Evolutionary conservation across 805 yeast species (phyloP).

Genomic region (Torulaspora franciscae): DNA sequence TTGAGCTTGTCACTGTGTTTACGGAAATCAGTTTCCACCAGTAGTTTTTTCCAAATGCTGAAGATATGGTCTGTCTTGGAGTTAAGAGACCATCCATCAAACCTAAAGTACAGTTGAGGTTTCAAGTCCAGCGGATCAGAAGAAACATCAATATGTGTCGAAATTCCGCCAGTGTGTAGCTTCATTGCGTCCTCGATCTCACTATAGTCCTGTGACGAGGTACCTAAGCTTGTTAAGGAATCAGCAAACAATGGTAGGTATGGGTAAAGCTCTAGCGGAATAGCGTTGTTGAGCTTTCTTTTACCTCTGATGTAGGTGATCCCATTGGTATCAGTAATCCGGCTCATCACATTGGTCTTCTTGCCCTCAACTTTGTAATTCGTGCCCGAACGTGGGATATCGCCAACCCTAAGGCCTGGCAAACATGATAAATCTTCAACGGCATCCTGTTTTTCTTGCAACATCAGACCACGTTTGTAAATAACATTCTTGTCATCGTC

Average conservation of each 20-base stretch:
- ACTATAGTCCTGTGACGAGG: conserved; percentile 61
- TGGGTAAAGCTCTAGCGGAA: conserved; percentile 61
- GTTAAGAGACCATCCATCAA: conserved; percentile 67
- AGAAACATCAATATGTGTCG: conserved; percentile 53
- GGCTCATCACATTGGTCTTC: conserved; percentile 37
- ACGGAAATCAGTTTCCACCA: conserved; percentile 60
- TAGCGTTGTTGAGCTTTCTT: conserved; percentile 46
- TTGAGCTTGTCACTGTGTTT: conserved; percentile 61
- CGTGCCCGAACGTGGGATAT: conserved; percentile 60
- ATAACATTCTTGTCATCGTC: conserved; percentile 55
- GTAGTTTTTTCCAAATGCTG: conserved; percentile 63
- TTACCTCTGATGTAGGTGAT: conserved; percentile 70
- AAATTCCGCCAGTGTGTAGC: conserved; percentile 77
- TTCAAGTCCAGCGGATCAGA: conserved; percentile 50
- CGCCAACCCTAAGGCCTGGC: conserved; percentile 71
- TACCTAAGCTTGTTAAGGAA: conserved; percentile 85
- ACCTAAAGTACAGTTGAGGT: conserved; percentile 49
- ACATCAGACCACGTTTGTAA: conserved; percentile 51
- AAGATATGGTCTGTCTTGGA: conserved; percentile 56
- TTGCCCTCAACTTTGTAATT: conserved; percentile 35
- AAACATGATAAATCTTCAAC: conserved; percentile 70
- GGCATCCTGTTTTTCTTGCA: conserved; percentile 60
- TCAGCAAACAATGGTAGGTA: conserved; percentile 73
- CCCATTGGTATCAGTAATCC: conserved; percentile 74
- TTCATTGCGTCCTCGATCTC: conserved; percentile 82